A percentile compares a stretch with the other conserved stretches of the same genome.
Evolutionary conservation across 176 grass and related monocot species (phyloP).

Genomic region (Oryza punctata): DNA sequence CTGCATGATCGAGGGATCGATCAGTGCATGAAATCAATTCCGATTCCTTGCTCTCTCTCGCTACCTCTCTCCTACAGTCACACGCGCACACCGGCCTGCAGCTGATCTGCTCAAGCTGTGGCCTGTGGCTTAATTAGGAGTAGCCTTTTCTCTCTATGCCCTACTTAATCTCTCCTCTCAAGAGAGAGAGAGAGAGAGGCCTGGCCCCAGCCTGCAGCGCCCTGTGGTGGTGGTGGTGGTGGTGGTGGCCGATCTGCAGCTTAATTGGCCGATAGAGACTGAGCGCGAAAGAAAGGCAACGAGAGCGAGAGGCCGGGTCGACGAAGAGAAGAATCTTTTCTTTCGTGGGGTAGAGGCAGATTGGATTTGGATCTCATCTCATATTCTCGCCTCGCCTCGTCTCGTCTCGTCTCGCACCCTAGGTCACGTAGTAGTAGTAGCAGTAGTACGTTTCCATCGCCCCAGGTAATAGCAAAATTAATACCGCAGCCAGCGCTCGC

Average conservation of each 20-base stretch:
- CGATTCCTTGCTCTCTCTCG: not conserved
- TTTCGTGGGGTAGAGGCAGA: conserved; percentile 40
- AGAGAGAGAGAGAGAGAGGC: too few species aligned
- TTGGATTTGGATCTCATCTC: conserved; percentile 51
- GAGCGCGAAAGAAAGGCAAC: not conserved
- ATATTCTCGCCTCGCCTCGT: too few species aligned
- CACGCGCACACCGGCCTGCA: not conserved
- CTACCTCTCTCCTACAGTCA: not conserved
- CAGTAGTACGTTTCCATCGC: not conserved
- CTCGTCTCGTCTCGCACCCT: conserved; percentile 5
- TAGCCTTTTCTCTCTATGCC: not conserved
- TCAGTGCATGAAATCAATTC: conserved; percentile 2
- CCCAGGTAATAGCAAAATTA: too few species aligned
- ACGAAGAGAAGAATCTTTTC: conserved; percentile 43
- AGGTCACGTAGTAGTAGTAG: not conserved
- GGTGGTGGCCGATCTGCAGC: conserved; percentile 39
- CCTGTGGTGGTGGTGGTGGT: not conserved
- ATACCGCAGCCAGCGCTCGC: too few species aligned
- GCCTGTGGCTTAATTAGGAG: not conserved
- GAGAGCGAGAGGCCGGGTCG: conserved; percentile 4
- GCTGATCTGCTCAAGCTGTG: not conserved
- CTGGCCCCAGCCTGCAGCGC: not conserved
- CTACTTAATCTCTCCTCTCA: not conserved
- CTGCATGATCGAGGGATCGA: not conserved
- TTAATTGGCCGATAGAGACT: not conserved